Conservation (phyloP, 2,329 filamentous ascomycete species). For the Plectosphaerella cucumerina region DNA sequence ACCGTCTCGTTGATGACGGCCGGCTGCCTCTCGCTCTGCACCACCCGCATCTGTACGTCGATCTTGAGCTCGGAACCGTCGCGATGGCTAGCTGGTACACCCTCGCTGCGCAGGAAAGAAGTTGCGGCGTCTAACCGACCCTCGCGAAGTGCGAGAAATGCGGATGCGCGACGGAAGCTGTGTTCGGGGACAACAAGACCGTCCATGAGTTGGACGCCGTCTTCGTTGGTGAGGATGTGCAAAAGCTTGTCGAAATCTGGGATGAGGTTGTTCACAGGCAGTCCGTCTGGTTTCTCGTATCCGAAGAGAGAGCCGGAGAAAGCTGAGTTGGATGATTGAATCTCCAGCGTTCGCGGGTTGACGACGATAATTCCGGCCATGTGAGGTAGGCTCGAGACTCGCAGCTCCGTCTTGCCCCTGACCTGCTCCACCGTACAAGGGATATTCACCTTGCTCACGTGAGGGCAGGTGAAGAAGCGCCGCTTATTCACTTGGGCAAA, state of each 20-base stretch:
- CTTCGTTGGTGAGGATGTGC: conserved; percentile 77
- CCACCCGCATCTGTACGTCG: conserved; percentile 93
- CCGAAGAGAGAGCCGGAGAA: conserved; percentile 93
- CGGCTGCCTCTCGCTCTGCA: conserved; percentile 75
- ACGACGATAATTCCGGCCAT: conserved; percentile 96
- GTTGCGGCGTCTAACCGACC: conserved; percentile 74
- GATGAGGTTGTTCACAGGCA: conserved; percentile 74
- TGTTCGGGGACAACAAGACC: conserved; percentile 97
- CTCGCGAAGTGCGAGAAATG: conserved; percentile 77
- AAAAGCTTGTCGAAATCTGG: conserved; percentile 85
- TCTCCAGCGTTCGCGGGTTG: conserved; percentile 69
- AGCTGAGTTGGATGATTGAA: conserved; percentile 91
- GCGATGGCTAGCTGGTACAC: conserved; percentile 79
- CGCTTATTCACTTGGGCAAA: conserved; percentile 69
- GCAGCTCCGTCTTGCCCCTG: conserved; percentile 64
- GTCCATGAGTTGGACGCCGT: conserved; percentile 77
- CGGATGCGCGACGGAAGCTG: conserved; percentile 85
- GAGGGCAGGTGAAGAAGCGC: conserved; percentile 81
- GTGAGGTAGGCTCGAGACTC: conserved; percentile 91
- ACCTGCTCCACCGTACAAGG: conserved; percentile 78
- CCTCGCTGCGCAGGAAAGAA: conserved; percentile 78
- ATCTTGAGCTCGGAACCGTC: conserved; percentile 91
- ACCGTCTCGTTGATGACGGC: conserved; percentile 59
- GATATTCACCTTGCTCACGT: conserved; percentile 72
- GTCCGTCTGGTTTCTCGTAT: conserved; percentile 76